Conservation (phyloP, 2,329 filamentous ascomycete genomes). For the Fusarium sublunatum region DNA sequence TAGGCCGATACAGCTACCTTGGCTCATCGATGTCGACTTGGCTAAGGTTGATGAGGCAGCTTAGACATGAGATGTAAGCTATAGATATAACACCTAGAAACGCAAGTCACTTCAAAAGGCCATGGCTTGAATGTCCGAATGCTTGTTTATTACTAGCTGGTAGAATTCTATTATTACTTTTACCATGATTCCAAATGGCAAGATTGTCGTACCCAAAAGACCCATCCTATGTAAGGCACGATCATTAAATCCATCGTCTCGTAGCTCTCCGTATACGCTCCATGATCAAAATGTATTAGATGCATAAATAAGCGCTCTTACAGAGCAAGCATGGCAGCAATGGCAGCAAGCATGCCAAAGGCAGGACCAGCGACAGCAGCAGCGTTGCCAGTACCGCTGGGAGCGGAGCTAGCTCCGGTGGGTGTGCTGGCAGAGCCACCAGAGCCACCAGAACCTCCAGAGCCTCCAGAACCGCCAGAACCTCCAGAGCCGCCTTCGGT, state of each 20-base stretch:
- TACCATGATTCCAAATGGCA: constrained; percentile 16
- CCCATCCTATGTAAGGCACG: constrained; percentile 4
- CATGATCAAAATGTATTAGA: constrained; percentile 1
- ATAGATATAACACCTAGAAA: not conserved
- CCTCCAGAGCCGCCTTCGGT: constrained; percentile 15
- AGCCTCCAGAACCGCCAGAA: not conserved
- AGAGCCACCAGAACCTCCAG: constrained; percentile 3
- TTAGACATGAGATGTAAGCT: not conserved
- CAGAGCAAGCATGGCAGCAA: constrained; percentile 50
- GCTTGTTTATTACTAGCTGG: constrained; percentile 26
- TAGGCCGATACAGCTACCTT: constrained; percentile 60
- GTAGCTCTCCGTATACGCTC: constrained; percentile 3
- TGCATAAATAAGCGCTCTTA: constrained; percentile 37
- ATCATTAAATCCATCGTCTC: constrained; percentile 18
- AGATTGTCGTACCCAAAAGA: constrained; percentile 8
- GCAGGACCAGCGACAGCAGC: constrained; percentile 45
- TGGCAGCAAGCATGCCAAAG: constrained; percentile 48
- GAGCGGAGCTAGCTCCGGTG: constrained; percentile 22
- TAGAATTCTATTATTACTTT: constrained; percentile 33
- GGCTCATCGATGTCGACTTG: constrained; percentile 64
- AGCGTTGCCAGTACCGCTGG: constrained; percentile 23
- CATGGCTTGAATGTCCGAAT: not conserved
- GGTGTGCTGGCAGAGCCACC: not conserved
- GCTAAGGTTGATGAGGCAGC: constrained; percentile 12
- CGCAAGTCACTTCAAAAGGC: not conserved